Conservation (phyloP, 805 yeast genomes). For the Yarrowia deformans region DNA sequence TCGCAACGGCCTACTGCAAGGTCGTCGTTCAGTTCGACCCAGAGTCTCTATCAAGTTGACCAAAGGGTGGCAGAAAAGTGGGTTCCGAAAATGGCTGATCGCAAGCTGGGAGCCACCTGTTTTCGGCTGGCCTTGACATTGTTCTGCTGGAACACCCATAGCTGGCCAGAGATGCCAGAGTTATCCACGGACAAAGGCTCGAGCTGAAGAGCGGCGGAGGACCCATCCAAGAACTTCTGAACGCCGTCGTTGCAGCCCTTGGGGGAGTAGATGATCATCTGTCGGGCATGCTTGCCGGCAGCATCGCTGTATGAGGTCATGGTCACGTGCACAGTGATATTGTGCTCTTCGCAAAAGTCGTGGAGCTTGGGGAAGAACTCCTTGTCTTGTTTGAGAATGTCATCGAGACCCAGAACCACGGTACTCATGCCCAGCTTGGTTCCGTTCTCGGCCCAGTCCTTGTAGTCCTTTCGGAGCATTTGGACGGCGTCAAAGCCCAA, state of each 20-base stretch:
- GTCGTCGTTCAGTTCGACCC: too few species aligned
- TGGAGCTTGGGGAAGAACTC: conserved; percentile 48
- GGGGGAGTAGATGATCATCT: conserved; percentile 49
- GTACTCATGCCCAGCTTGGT: conserved; percentile 76
- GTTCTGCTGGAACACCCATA: conserved; percentile 55
- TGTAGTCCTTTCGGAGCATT: conserved; percentile 82
- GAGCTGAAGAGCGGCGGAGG: not conserved
- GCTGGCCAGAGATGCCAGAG: conserved; percentile 41
- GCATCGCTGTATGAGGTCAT: conserved; percentile 56
- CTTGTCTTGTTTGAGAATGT: conserved; percentile 54
- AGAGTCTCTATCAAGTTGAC: not conserved
- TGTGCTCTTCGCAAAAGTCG: conserved; percentile 49
- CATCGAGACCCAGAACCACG: conserved; percentile 65
- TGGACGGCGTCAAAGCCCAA: conserved; percentile 66
- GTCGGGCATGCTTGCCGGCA: conserved; percentile 53
- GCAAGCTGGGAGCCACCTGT: conserved; percentile 76
- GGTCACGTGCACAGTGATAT: conserved; percentile 55
- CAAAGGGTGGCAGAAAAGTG: conserved; percentile 2
- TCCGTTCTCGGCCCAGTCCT: conserved; percentile 60
- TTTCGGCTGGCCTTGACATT: conserved; percentile 77
- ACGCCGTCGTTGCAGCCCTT: conserved; percentile 7
- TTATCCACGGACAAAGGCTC: conserved; percentile 41
- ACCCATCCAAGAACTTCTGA: conserved; percentile 18
- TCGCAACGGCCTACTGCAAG: too few species aligned
- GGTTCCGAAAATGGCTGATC: conserved; percentile 33